Base-by-base conservation (phyloP, 352 stramenopile genomes). In the Phytophthora tentaculata region DNA sequence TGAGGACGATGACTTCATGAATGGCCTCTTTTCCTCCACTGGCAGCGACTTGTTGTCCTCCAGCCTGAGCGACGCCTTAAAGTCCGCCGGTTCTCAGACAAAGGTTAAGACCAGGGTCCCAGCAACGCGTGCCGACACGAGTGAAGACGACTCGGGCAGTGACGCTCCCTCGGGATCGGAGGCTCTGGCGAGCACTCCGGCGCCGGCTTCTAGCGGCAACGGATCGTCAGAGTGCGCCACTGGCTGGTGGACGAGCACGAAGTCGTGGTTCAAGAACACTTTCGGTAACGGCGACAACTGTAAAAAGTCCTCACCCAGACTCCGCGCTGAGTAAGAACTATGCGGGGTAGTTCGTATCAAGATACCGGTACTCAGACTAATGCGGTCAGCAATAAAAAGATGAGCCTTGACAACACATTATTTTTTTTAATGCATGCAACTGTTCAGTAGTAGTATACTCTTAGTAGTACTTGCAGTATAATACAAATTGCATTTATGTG, bases 11-110 rank as follows among this genome's bases (percentile, higher is more conserved):
- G 44, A 19, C 19, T 55, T 45, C 28, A 39, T 62, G 56, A 26
- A 23, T 8, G 43, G 43, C 28, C 39, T 62, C 43, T n/a, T 53
- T 20, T 44, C 26, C 19, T 24, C 28, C 32, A 57, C n/a, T 19
- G 57, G 32, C 32, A 64, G 32, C 20, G 57, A 64, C 14, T 49
- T 64, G 57, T 22, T 64, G 32, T 39, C 57, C 24, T 50, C 57
- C 22, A 64, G 57, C n/a, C 24, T 62, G 6, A 41, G n/a, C 8
- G 23, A 51, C 8, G 39, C 53, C 16, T n/a, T 60, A 16, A 62
- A 62, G 29, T 6, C 28, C 19, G 43, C 43, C 19, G 43, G n/a
- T 24, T 49, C 43, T 24, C 41, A 26, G 16, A 9, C n/a, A n/a
- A 26, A 19, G 43, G 32, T 39, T 9, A 49, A 26, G 43, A 23